A percentile compares a stretch with the other conserved stretches of the same genome.
phyloP scores from a whole-genome alignment of 2,329 filamentous ascomycete genomes.

The Ascomycota sp. region DNA sequence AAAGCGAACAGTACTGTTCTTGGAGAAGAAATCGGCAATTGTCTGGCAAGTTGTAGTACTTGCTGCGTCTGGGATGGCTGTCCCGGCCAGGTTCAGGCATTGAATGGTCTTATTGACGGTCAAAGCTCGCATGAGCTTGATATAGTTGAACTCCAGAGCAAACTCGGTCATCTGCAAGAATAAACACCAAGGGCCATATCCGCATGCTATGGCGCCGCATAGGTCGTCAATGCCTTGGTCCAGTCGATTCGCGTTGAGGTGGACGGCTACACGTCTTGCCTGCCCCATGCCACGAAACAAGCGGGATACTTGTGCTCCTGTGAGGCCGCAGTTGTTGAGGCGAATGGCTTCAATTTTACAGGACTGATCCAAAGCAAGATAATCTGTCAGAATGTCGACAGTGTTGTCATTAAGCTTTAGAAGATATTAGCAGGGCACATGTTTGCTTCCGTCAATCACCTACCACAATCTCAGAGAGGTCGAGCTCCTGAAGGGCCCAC shows the following conservation, averaged over 20 bases:
- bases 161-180: conserved; percentile 39
- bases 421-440: conserved; percentile 2
- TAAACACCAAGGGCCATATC: conserved; percentile 26
- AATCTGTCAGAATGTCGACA: conserved; percentile 23
- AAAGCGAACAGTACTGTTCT: conserved; percentile 28
- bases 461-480: conserved; percentile 33
- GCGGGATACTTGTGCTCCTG: conserved; percentile 25
- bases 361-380: conserved; percentile 20
- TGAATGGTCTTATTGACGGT: conserved; percentile 27
- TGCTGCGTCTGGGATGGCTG: conserved; percentile 25
- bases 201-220: conserved; percentile 23
- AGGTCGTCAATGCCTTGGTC: conserved; percentile 30
- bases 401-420: conserved; percentile 27
- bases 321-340: conserved; percentile 31
- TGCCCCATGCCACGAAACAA: conserved; percentile 30
- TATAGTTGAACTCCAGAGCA: conserved; percentile 27
- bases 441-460: conserved; percentile 2
- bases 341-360: conserved; percentile 21
- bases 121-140: conserved; percentile 27
- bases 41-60: conserved; percentile 25
- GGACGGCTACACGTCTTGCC: conserved; percentile 24
- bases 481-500: conserved; percentile 30
- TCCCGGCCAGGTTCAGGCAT: conserved; percentile 32
- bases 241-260: conserved; percentile 30
- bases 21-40: conserved; percentile 28